These are phyloP conservation scores for Hyphopichia pseudoburtonii DNA, from an alignment of 1,139 yeast genomes.

Conservation along the genomic window DNA sequence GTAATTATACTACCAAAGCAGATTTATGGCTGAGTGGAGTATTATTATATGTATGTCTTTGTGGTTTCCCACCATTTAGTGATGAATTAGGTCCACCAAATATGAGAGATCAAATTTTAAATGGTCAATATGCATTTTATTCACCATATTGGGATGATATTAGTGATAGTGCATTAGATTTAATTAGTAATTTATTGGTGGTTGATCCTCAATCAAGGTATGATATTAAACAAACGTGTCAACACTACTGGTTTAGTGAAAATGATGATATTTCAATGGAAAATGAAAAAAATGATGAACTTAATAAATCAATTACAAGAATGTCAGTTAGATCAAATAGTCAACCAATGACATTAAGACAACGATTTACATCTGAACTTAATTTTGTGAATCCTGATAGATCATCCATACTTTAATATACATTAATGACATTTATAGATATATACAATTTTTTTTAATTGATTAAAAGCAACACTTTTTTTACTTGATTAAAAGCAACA, in stretches of 20 bases:
- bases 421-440: slow-evolving; percentile 1
- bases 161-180: slow-evolving; percentile 61
- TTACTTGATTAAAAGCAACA: not conserved
- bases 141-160: slow-evolving; percentile 81
- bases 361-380: slow-evolving; percentile 30
- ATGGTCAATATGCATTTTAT: slow-evolving; percentile 69
- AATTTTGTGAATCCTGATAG: slow-evolving; percentile 13
- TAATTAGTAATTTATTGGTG: slow-evolving; percentile 60
- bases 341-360: slow-evolving; percentile 36
- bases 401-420: slow-evolving; percentile 8
- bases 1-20: slow-evolving; percentile 67
- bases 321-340: slow-evolving; percentile 23
- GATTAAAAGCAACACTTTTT: too few relatives aligned
- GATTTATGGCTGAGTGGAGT: slow-evolving; percentile 86
- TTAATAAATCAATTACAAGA: slow-evolving; percentile 9
- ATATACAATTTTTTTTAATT: too few relatives aligned
- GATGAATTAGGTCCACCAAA: slow-evolving; percentile 79
- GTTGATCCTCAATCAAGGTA: slow-evolving; percentile 56
- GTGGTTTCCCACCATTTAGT: slow-evolving; percentile 85
- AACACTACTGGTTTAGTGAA: slow-evolving; percentile 59
- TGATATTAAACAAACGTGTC: slow-evolving; percentile 49
- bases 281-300: slow-evolving; percentile 4
- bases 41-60: slow-evolving; percentile 68
- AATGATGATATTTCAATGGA: slow-evolving; percentile 5
- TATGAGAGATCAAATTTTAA: slow-evolving; percentile 70